Conservation (phyloP, 306 rosid genomes). For the Vigna angularis region DNA sequence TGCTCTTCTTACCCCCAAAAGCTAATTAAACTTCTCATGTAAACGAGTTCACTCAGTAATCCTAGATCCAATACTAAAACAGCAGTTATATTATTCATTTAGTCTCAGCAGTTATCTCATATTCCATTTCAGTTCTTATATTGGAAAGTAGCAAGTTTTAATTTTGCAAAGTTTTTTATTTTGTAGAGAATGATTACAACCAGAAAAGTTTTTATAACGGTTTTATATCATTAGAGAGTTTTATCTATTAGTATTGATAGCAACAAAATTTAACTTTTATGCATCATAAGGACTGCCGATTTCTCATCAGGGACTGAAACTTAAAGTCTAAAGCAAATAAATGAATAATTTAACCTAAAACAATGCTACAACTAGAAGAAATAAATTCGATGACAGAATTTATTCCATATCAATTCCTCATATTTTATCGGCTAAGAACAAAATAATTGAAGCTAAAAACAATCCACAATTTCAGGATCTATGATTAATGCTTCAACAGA, state of each 20-base stretch:
- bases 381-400: not conserved
- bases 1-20: not conserved
- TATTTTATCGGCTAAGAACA: constrained; percentile 4
- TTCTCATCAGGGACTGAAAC: not conserved
- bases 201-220: not conserved
- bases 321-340: not conserved
- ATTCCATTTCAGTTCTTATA: not conserved
- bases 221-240: not conserved
- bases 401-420: constrained; percentile 29
- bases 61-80: constrained; percentile 36
- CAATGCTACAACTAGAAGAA: not conserved
- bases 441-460: constrained; percentile 12
- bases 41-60: constrained; percentile 23
- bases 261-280: not conserved
- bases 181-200: not conserved
- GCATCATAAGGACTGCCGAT: not conserved
- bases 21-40: not conserved
- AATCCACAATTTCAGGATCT: constrained; percentile 31
- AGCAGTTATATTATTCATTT: not conserved
- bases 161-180: not conserved
- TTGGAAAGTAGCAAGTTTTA: not conserved
- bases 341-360: constrained; percentile 9
- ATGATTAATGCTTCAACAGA: constrained; percentile 10
- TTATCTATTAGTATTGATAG: not conserved
- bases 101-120: not conserved